Evolutionary conservation across 2,329 filamentous ascomycete genomes (phyloP).

Genomic region (Pseudonectria foliicola): DNA sequence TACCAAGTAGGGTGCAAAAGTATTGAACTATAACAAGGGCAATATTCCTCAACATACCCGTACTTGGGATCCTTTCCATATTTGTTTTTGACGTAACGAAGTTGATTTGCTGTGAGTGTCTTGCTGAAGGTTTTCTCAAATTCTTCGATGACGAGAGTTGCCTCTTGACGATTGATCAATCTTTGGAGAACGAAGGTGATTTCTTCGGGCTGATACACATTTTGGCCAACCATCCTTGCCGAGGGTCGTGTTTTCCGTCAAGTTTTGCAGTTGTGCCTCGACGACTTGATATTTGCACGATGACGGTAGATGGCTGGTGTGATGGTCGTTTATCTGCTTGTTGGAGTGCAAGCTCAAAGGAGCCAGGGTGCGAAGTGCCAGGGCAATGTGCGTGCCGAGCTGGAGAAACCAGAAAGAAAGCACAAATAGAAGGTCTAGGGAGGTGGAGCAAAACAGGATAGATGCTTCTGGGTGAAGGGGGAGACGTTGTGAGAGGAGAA

Average conservation of each 20-base stretch:
- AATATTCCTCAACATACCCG: constrained; percentile 22
- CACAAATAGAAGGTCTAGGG: neutral
- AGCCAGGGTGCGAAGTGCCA: no score
- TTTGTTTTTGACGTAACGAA: constrained; percentile 34
- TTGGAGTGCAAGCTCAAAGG: no score
- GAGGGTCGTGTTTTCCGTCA: no score
- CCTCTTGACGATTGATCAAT: constrained; percentile 21
- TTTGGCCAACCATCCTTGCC: constrained; percentile 27
- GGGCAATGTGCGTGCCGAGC: no score
- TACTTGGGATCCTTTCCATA: constrained; percentile 33
- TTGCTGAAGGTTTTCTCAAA: constrained; percentile 25
- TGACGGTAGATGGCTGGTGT: no score
- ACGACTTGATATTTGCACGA: no score
- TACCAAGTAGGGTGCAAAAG: neutral
- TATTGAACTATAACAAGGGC: no score
- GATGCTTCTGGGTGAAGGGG: neutral
- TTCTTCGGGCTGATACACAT: constrained; percentile 27
- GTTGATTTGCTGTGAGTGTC: constrained; percentile 26
- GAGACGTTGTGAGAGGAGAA: neutral
- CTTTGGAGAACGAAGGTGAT: constrained; percentile 28
- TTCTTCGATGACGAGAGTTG: constrained; percentile 17
- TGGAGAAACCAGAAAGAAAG: no score
- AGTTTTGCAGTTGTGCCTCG: no score
- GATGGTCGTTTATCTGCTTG: no score
- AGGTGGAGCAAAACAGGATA: neutral